Conservation (phyloP, 2,329 filamentous ascomycete genomes). For the Dendrostoma leiphaemia region DNA sequence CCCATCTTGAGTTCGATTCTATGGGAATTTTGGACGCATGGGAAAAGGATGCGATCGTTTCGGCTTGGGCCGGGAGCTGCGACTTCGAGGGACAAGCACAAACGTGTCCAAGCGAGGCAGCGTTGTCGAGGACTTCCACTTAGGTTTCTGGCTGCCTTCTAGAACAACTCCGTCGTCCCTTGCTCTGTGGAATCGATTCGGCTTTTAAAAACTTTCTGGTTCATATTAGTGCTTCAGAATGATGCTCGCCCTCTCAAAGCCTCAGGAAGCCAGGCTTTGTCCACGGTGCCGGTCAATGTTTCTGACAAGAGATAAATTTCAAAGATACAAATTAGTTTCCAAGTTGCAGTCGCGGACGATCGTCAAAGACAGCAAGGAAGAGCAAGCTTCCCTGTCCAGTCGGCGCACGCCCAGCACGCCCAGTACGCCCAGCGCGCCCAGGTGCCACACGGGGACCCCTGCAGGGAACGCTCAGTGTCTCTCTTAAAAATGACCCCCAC, state of each 20-base stretch:
- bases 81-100: not conserved
- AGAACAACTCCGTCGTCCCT: not conserved
- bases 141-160: not conserved
- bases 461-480: not conserved
- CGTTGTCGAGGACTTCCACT: not conserved
- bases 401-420: not conserved
- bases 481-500: constrained; percentile 9
- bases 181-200: not conserved
- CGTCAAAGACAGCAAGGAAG: not conserved
- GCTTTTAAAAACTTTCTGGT: not conserved
- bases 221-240: too few species aligned
- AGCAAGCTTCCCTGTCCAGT: constrained; percentile 5
- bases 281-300: too few species aligned
- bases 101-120: not conserved
- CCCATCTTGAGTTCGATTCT: constrained; percentile 22
- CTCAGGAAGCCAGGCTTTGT: too few species aligned
- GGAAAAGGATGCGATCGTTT: not conserved
- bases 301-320: too few species aligned
- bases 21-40: constrained; percentile 6
- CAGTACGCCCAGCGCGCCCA: too few species aligned
- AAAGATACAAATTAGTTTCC: too few species aligned
- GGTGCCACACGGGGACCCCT: too few species aligned
- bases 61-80: not conserved
- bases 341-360: too few species aligned
- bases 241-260: too few species aligned